Conservation (phyloP, 306 rosid genomes). For the Inga oerstediana region DNA sequence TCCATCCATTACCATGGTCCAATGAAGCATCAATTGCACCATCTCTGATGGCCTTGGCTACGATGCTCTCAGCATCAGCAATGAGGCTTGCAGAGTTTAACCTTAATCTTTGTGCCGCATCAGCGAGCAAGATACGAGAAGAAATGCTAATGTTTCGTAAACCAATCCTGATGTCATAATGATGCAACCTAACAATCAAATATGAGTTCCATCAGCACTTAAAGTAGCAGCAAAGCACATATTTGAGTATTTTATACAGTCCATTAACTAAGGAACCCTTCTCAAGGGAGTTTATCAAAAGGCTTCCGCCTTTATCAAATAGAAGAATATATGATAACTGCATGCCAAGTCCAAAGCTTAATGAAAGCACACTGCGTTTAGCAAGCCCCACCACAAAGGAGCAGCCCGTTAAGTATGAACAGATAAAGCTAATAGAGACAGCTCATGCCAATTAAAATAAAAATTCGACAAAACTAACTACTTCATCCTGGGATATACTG, state of each 20-base stretch:
- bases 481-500: not conserved
- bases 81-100: conserved; percentile 76
- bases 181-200: conserved; percentile 90
- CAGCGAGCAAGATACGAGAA: conserved; percentile 85
- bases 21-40: conserved; percentile 75
- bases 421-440: not conserved
- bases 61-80: conserved; percentile 91
- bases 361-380: not conserved
- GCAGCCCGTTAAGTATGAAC: not conserved
- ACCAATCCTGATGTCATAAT: conserved; percentile 94
- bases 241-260: not conserved
- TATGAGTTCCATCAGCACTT: conserved; percentile 78
- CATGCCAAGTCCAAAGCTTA: not conserved
- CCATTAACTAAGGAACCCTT: not conserved
- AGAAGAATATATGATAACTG: not conserved
- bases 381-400: not conserved
- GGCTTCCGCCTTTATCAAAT: not conserved
- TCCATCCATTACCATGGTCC: conserved; percentile 82
- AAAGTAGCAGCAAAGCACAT: conserved; percentile 47
- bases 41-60: conserved; percentile 93
- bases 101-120: conserved; percentile 87
- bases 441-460: not conserved
- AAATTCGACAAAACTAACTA: not conserved
- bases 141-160: conserved; percentile 95
- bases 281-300: not conserved